Conservation (phyloP, 192 early-diverging fungal species). For the Funneliformis mosseae region DNA sequence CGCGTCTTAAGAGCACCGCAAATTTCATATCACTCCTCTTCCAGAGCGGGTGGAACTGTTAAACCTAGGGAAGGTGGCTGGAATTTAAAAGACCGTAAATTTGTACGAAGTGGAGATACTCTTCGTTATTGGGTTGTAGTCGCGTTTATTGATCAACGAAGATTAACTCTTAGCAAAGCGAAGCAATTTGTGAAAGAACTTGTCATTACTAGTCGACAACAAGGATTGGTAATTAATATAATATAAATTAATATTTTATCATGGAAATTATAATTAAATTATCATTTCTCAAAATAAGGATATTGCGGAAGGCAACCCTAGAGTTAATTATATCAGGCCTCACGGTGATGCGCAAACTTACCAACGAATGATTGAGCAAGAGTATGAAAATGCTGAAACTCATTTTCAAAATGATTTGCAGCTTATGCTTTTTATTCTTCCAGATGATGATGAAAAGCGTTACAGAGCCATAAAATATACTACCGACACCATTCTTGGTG, state of each 20-base stretch:
- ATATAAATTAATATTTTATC: not conserved
- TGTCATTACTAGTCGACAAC: conserved; percentile 70
- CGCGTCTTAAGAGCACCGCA: conserved; percentile 80
- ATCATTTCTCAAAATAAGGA: conserved; percentile 27
- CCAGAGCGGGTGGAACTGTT: conserved; percentile 49
- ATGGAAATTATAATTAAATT: not conserved
- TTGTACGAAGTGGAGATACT: conserved; percentile 73
- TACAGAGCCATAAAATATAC: conserved; percentile 84
- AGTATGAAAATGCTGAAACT: conserved; percentile 69
- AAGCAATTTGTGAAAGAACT: conserved; percentile 77
- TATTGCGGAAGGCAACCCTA: conserved; percentile 49
- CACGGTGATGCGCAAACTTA: conserved; percentile 60
- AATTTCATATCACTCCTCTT: conserved; percentile 62
- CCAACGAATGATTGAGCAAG: conserved; percentile 66
- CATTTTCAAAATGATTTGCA: conserved; percentile 69
- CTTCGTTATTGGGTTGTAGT: conserved; percentile 85
- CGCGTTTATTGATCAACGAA: conserved; percentile 63
- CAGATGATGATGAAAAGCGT: conserved; percentile 70
- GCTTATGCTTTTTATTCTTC: conserved; percentile 82
- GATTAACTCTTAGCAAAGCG: conserved; percentile 53
- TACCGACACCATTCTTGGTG: conserved; percentile 75
- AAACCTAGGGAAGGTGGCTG: conserved; percentile 76
- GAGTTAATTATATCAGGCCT: conserved; percentile 50
- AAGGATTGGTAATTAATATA: conserved; percentile 62
- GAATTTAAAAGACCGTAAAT: conserved; percentile 84